These are phyloP conservation scores for Dactylorhiza incarnata DNA, from an alignment of 106 monocot genomes.

Conservation along the genomic window DNA sequence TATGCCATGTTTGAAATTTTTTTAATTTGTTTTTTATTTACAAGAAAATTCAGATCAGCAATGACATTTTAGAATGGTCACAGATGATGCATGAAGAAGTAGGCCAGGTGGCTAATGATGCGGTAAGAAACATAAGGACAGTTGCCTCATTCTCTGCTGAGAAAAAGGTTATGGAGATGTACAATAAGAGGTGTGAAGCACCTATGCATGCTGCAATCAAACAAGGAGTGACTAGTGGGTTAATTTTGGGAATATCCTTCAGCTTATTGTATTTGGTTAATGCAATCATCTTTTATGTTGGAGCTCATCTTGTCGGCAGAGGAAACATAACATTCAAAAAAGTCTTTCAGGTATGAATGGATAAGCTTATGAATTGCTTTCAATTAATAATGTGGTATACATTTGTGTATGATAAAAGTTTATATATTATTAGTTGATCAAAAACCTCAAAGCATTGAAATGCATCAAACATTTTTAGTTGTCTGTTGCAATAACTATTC, in stretches of 20 bases:
- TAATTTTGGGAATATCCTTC: constrained; percentile 45
- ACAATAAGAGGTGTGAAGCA: constrained; percentile 56
- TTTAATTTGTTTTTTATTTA: neutral
- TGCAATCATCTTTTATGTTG: constrained; percentile 48
- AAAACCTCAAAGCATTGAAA: too few species aligned
- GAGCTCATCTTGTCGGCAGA: constrained; percentile 40
- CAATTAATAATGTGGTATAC: neutral
- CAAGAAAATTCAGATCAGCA: neutral
- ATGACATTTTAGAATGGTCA: neutral
- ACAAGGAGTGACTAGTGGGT: constrained; percentile 43
- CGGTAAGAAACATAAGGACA: constrained; percentile 57
- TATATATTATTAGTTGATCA: too few species aligned
- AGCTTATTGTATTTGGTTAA: constrained; percentile 46
- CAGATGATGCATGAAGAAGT: constrained; percentile 73
- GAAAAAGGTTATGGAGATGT: constrained; percentile 51
- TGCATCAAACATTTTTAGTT: too few species aligned
- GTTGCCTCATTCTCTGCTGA: constrained; percentile 59
- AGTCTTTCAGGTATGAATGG: constrained; percentile 39
- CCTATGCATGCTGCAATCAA: constrained; percentile 38
- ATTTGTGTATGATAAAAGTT: neutral
- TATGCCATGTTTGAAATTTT: neutral
- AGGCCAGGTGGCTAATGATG: constrained; percentile 63
- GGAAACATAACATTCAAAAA: constrained; percentile 49
- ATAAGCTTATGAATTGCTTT: neutral
- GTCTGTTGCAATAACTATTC: too few species aligned